phyloP scores from a whole-genome alignment of 331 rosid species.

The Spiraea crenata region DNA sequence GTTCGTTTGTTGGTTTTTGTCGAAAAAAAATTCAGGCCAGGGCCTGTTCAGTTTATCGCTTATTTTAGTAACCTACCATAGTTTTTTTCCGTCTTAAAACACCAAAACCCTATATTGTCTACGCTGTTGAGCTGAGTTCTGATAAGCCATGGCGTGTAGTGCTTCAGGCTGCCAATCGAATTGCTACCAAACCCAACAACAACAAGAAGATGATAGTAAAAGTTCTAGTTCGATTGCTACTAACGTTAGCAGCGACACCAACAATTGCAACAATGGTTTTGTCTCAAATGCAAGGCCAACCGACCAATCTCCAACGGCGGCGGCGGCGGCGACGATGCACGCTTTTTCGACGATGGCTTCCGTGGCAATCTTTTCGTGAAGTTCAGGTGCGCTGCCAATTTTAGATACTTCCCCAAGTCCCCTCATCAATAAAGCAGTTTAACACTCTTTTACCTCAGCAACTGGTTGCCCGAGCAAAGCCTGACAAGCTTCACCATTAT shows the following conservation, averaged over 20 bases:
- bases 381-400: conserved; percentile 79
- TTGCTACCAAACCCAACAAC: conserved; percentile 54
- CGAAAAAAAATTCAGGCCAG: too few species aligned
- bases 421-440: conserved; percentile 44
- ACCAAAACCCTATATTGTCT: background rate
- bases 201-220: background rate
- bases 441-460: conserved; percentile 48
- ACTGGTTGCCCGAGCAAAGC: conserved; percentile 50
- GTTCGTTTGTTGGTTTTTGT: too few species aligned
- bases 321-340: conserved; percentile 60
- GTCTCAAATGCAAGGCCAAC: conserved; percentile 77
- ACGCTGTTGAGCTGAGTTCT: background rate
- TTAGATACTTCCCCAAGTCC: conserved; percentile 84
- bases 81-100: too few species aligned
- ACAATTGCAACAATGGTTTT: conserved; percentile 26
- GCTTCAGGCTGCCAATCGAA: conserved; percentile 60
- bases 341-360: conserved; percentile 76
- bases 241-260: background rate
- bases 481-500: conserved; percentile 35
- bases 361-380: conserved; percentile 64
- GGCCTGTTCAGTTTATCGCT: too few species aligned
- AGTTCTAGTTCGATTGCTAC: background rate
- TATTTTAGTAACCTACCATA: too few species aligned
- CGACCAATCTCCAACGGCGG: conserved; percentile 45
- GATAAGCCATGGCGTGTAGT: conserved; percentile 60